These are phyloP conservation scores for Prototheca cutis DNA, from an alignment of 163 green algal species.

Conservation along the genomic window DNA sequence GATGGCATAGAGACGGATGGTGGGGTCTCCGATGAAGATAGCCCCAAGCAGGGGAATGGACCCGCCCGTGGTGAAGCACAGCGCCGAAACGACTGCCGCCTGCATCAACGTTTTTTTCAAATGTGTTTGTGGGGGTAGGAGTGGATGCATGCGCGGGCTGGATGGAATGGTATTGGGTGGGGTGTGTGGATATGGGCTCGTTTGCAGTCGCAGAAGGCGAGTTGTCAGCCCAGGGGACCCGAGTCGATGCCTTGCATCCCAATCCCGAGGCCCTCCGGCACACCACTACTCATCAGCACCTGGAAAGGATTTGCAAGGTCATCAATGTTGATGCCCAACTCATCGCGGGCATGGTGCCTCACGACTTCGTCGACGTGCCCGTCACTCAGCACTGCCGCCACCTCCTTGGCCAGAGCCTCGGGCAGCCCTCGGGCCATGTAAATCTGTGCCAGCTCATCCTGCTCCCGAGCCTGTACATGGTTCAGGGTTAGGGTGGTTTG, in stretches of 20 bases:
- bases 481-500: no score
- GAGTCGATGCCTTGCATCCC: no score
- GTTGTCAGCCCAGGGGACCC: no score
- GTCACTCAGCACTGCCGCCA: conserved; percentile 53
- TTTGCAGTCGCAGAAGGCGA: no score
- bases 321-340: conserved; percentile 90
- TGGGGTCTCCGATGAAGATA: conserved; percentile 45
- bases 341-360: conserved; percentile 74
- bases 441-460: conserved; percentile 67
- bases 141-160: no score
- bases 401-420: conserved; percentile 34
- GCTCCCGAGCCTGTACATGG: conserved; percentile 32
- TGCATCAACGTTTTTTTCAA: no score
- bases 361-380: conserved; percentile 58
- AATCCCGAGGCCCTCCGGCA: no score
- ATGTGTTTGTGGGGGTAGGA: no score
- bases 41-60: conserved; percentile 63
- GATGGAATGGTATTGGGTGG: no score
- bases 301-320: conserved; percentile 68
- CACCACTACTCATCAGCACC: no score
- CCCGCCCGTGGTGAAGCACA: conserved; percentile 67
- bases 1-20: conserved; percentile 26
- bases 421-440: conserved; percentile 56
- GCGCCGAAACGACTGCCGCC: conserved; percentile 51
- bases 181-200: no score